Conservation (phyloP, 768 basidiomycete genomes). For the Suillus bovinus region DNA sequence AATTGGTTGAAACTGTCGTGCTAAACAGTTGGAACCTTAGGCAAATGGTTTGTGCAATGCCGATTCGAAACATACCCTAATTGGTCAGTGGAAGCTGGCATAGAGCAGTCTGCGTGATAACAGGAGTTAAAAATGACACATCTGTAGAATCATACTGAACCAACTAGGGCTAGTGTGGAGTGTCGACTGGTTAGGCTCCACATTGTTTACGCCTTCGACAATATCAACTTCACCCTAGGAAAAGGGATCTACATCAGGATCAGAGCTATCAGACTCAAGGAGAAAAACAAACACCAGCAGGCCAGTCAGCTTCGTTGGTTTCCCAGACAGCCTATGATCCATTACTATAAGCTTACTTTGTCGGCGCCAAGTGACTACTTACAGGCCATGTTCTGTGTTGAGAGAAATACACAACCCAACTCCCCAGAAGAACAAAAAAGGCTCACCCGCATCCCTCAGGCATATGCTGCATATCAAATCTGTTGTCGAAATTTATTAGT, state of each 20-base stretch:
- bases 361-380: constrained; percentile 11
- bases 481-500: constrained; percentile 8
- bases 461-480: constrained; percentile 38
- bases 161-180: constrained; percentile 56
- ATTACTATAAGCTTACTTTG: background rate
- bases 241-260: constrained; percentile 6
- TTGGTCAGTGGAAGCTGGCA: constrained; percentile 24
- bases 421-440: background rate
- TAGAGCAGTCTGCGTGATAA: constrained; percentile 25
- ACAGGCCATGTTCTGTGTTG: constrained; percentile 38
- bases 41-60: background rate
- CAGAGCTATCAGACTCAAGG: background rate
- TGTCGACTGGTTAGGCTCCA: constrained; percentile 49
- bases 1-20: constrained; percentile 23
- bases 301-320: constrained; percentile 25
- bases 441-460: constrained; percentile 36
- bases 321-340: constrained; percentile 30
- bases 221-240: constrained; percentile 33
- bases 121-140: background rate
- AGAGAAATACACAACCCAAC: background rate
- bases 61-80: constrained; percentile 23
- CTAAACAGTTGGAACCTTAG: constrained; percentile 13
- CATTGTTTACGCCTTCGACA: constrained; percentile 50
- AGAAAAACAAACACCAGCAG: constrained; percentile 19
- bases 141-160: constrained; percentile 5